Base-by-base conservation (phyloP, 2,329 filamentous ascomycete genomes). In the Pseudogymnoascus destructans region DNA sequence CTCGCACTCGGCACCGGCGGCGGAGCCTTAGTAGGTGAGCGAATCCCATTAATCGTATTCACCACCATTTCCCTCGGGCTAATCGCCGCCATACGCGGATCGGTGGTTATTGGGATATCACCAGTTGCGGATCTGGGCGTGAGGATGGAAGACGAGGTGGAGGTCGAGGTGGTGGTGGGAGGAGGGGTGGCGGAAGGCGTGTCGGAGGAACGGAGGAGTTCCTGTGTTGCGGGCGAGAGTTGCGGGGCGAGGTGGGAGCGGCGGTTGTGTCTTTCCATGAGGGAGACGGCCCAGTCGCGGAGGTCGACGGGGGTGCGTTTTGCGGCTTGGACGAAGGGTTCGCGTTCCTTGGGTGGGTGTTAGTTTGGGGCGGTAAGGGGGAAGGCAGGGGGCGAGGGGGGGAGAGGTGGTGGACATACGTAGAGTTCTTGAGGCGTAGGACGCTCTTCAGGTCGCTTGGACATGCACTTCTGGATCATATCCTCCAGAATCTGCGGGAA, bases 221-320 rank as follows among this genome's bases (percentile, higher is more conserved):
- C 86, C 68, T 88, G 84, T 1, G 87, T 89, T 7, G 87, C 81
- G 0, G 90, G 89, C 9, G 86, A 88, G 40, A 87, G 76, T 66
- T 87, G 85, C 32, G 90, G 89, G 13, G 85, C 87, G 35, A 96
- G 79, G 70, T 96, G 92, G 25, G 91, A 95, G 72, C 95, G 95
- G 70, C 93, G 88, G 72, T 96, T 95, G 72, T 96, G 88, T 66
- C 86, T 84, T 70, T 96, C 91, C 82, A 97, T 92, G 77, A 97
- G 81, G 66, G 88, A 85, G 55, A 95, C 83, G 19, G 93, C 92
- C 93, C 93, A 98, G 62, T 90, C 88, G 71, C 87, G 83, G 32
- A 98, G 79, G 70, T 98, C 87, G 56, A 98, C 93, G 0, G 93
- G 93, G 0, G 93, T 98, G 65, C 92, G 83, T 76, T 97, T 97